Conservation (phyloP, 1,139 yeast genomes). For the Geotrichum histeridarum region DNA sequence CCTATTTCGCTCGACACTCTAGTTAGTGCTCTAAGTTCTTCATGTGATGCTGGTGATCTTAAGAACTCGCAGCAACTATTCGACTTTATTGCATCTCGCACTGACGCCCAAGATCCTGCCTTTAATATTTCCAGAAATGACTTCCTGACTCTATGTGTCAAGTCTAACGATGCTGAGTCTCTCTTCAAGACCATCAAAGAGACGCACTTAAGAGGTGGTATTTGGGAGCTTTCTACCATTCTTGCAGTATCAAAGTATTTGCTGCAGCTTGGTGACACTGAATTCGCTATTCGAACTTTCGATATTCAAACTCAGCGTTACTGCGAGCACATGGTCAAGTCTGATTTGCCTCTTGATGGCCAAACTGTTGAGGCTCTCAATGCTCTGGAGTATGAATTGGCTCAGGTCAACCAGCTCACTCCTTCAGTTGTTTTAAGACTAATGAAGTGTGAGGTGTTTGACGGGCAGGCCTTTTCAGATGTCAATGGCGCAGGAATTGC, state of each 20-base stretch:
- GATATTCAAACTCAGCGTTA: slow-evolving; percentile 23
- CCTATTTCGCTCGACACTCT: slow-evolving; percentile 24
- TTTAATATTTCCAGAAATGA: slow-evolving; percentile 26
- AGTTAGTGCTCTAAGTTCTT: slow-evolving; percentile 23
- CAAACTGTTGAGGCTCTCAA: slow-evolving; percentile 23
- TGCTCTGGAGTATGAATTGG: slow-evolving; percentile 17
- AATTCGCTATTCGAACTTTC: slow-evolving; percentile 27
- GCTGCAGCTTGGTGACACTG: slow-evolving; percentile 22
- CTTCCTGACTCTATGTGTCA: slow-evolving; percentile 25
- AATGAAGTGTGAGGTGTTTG: slow-evolving; percentile 25
- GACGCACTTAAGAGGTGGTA: slow-evolving; percentile 30
- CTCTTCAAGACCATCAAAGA: slow-evolving; percentile 35
- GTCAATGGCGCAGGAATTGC: slow-evolving; percentile 24
- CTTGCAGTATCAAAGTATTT: slow-evolving; percentile 27
- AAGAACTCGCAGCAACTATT: slow-evolving; percentile 28
- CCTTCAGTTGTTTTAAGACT: slow-evolving; percentile 21
- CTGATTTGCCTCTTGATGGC: slow-evolving; percentile 2
- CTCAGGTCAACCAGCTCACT: slow-evolving; percentile 16
- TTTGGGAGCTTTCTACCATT: slow-evolving; percentile 36
- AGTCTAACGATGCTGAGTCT: slow-evolving; percentile 21
- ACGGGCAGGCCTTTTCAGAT: slow-evolving; percentile 24
- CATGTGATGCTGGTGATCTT: slow-evolving; percentile 25
- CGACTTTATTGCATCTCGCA: slow-evolving; percentile 29
- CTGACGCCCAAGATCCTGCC: slow-evolving; percentile 13
- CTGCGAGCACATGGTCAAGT: slow-evolving; percentile 5